Evolutionary conservation across 371 early-diverging fungal genomes (phyloP).

Genomic region (Mucor velutinosus): DNA sequence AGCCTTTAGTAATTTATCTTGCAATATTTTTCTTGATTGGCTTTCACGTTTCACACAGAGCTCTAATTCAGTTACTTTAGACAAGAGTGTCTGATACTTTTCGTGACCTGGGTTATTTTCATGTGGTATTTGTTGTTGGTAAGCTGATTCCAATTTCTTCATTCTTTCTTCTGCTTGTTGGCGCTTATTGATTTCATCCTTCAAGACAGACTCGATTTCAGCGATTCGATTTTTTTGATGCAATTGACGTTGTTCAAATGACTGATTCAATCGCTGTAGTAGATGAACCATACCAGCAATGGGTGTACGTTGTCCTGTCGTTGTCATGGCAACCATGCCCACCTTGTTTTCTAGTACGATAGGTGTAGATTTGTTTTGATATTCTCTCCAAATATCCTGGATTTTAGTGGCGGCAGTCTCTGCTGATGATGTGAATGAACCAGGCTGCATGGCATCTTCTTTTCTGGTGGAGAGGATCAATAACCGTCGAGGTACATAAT

Average conservation of each 20-base stretch:
- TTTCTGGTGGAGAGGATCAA: background rate
- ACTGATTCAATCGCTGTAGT: slow-evolving; percentile 28
- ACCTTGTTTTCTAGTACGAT: slow-evolving; percentile 11
- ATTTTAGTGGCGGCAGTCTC: slow-evolving; percentile 13
- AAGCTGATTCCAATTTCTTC: slow-evolving; percentile 11
- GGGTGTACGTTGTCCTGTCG: slow-evolving; percentile 21
- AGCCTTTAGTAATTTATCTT: background rate
- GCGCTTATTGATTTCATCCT: slow-evolving; percentile 28
- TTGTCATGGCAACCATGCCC: slow-evolving; percentile 9
- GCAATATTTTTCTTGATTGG: slow-evolving; percentile 4
- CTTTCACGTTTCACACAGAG: slow-evolving; percentile 6
- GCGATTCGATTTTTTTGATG: slow-evolving; percentile 25
- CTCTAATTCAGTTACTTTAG: slow-evolving; percentile 19
- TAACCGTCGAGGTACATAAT: slow-evolving; percentile 35
- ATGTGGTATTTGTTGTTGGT: slow-evolving; percentile 6
- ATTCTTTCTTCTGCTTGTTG: slow-evolving; percentile 15
- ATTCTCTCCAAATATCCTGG: slow-evolving; percentile 24
- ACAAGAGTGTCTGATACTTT: slow-evolving; percentile 7
- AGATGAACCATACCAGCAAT: slow-evolving; percentile 36
- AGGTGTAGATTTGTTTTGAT: slow-evolving; percentile 12
- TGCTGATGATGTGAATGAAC: background rate
- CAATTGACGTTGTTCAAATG: slow-evolving; percentile 26
- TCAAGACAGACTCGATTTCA: slow-evolving; percentile 24
- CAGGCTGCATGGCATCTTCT: background rate
- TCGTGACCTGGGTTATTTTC: background rate